Conservation (phyloP, 805 yeast genomes). For the Pichia manshurica region DNA sequence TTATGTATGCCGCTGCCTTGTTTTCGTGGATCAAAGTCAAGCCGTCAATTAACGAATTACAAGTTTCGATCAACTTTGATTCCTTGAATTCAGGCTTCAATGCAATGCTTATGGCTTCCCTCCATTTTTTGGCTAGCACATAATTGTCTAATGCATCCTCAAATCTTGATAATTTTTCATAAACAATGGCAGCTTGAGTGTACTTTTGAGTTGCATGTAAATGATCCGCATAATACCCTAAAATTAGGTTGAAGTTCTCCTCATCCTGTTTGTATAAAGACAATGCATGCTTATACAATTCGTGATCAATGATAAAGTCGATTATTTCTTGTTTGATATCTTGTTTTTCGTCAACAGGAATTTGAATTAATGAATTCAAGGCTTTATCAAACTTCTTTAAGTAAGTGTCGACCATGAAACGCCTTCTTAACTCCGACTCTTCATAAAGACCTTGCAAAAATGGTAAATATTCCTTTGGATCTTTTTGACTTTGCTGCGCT, state of each 20-base stretch:
- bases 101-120: constrained; percentile 68
- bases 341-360: constrained; percentile 32
- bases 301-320: constrained; percentile 63
- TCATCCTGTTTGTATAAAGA: constrained; percentile 52
- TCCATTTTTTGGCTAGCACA: constrained; percentile 71
- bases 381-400: constrained; percentile 68
- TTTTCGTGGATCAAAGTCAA: constrained; percentile 67
- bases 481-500: constrained; percentile 96
- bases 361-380: constrained; percentile 52
- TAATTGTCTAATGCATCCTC: constrained; percentile 67
- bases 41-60: constrained; percentile 53
- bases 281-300: constrained; percentile 65
- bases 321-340: constrained; percentile 51
- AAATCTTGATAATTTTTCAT: constrained; percentile 56
- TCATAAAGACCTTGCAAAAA: constrained; percentile 76
- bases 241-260: constrained; percentile 47
- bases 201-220: constrained; percentile 52
- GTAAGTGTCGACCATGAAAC: constrained; percentile 73
- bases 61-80: constrained; percentile 39
- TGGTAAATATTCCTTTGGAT: constrained; percentile 94
- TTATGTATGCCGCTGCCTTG: constrained; percentile 74
- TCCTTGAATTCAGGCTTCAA: constrained; percentile 34
- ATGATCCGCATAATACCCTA: constrained; percentile 56
- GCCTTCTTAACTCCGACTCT: constrained; percentile 58
- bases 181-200: constrained; percentile 73